phyloP scores from a whole-genome alignment of 2,329 filamentous ascomycete species.

The Neofusicoccum sp. region DNA sequence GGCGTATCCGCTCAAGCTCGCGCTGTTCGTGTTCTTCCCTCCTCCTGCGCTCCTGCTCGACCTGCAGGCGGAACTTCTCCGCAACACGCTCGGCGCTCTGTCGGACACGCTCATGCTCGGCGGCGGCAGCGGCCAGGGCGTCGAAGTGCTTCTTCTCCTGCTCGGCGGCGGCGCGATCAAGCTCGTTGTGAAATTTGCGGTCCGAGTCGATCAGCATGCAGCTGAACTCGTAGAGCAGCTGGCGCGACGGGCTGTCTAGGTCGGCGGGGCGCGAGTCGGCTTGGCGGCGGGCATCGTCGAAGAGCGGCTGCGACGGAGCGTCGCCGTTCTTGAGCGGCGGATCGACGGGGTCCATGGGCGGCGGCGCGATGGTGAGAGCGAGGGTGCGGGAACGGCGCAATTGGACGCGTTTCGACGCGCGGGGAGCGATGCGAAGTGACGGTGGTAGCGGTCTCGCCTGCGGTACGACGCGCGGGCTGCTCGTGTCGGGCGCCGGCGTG shows the following conservation, averaged over 20 bases:
- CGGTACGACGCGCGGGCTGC: constrained; percentile 11
- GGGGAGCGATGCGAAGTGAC: neutral
- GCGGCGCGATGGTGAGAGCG: neutral
- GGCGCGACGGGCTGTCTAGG: constrained; percentile 37
- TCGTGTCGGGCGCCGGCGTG: constrained; percentile 2
- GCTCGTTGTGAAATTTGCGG: constrained; percentile 56
- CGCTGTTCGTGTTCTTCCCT: constrained; percentile 39
- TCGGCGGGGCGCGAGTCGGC: neutral
- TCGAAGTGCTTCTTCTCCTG: constrained; percentile 65
- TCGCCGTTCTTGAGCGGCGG: constrained; percentile 15
- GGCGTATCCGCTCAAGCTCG: constrained; percentile 45
- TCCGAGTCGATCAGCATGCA: constrained; percentile 46
- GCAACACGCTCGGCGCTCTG: constrained; percentile 57
- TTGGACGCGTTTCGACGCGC: constrained; percentile 20
- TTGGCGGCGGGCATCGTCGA: constrained; percentile 7
- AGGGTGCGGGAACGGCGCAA: constrained; percentile 1
- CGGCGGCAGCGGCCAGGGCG: constrained; percentile 66
- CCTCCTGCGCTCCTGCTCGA: constrained; percentile 37
- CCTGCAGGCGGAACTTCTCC: constrained; percentile 51
- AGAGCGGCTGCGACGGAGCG: constrained; percentile 11
- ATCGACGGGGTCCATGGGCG: neutral
- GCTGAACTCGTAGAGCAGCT: constrained; percentile 45
- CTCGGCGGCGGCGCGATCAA: constrained; percentile 65
- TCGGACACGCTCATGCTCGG: constrained; percentile 67
- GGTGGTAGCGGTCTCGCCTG: constrained; percentile 14